Evolutionary conservation across 2,329 filamentous ascomycete genomes (phyloP).

Genomic region (Cytospora piceicola): DNA sequence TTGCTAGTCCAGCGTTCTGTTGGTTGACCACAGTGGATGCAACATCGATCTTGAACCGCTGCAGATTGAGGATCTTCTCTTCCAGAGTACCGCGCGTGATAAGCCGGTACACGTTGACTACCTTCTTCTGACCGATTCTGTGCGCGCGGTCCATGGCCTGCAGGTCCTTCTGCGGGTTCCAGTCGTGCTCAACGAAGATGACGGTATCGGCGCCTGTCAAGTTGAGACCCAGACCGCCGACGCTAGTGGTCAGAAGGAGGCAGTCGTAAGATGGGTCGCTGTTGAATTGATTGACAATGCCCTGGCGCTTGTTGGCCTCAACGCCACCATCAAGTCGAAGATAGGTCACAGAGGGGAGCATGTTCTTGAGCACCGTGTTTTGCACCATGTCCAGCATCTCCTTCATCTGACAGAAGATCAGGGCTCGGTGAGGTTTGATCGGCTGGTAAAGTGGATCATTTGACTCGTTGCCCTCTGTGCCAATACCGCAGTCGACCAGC

Average conservation of each 20-base stretch:
- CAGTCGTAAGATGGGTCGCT: constrained; percentile 96
- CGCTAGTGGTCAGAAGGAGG: constrained; percentile 88
- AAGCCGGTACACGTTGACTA: constrained; percentile 96
- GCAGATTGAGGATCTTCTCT: constrained; percentile 96
- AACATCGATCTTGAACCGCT: constrained; percentile 99
- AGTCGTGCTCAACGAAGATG: constrained; percentile 99
- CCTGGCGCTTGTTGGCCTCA: constrained; percentile 90
- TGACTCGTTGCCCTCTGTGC: constrained; percentile 67
- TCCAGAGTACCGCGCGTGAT: constrained; percentile 95
- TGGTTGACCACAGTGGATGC: constrained; percentile 98
- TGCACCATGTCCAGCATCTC: constrained; percentile 99
- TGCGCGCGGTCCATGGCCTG: constrained; percentile 99
- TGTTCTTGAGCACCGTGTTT: constrained; percentile 83
- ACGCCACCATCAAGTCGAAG: constrained; percentile 93
- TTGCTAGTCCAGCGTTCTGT: constrained; percentile 90
- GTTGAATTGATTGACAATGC: constrained; percentile 99
- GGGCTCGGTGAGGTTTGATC: constrained; percentile 92
- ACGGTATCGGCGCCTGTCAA: constrained; percentile 96
- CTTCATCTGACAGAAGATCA: constrained; percentile 99
- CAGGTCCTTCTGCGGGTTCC: constrained; percentile 98
- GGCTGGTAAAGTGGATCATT: constrained; percentile 71
- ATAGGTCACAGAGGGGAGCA: constrained; percentile 91
- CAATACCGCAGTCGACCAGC: constrained; percentile 98
- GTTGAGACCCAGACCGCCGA: constrained; percentile 92
- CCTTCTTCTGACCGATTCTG: constrained; percentile 98